These are phyloP conservation scores for Pochonia chlamydosporia DNA, from an alignment of 2,329 filamentous ascomycete species.

Conservation along the genomic window DNA sequence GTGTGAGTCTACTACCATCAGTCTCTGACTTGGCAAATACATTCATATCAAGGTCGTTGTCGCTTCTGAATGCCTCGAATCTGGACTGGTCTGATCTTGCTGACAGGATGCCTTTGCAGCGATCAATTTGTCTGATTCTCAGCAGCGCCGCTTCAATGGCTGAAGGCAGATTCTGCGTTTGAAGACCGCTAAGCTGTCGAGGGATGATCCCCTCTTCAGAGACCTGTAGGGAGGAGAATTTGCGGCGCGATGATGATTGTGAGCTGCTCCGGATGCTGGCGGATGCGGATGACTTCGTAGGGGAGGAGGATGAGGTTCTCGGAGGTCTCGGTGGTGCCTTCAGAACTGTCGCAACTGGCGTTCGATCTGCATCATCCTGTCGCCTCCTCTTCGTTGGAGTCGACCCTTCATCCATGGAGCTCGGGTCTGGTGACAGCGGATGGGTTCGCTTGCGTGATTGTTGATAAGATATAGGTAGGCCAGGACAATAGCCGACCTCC, in stretches of 20 bases:
- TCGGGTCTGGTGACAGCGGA: too few species aligned
- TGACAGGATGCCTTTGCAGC: neutral
- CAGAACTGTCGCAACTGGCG: too few species aligned
- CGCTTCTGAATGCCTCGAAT: neutral
- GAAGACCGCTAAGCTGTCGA: neutral
- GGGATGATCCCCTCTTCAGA: neutral
- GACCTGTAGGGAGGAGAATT: neutral
- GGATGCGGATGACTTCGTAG: too few species aligned
- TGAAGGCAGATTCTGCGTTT: neutral
- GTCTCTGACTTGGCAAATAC: neutral
- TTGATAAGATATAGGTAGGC: too few species aligned
- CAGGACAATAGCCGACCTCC: too few species aligned
- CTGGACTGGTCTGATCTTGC: neutral
- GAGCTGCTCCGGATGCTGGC: too few species aligned
- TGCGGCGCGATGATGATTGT: neutral
- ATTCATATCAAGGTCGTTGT: neutral
- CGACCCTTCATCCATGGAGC: too few species aligned
- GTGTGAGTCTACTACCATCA: neutral
- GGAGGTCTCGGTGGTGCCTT: too few species aligned
- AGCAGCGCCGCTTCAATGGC: neutral
- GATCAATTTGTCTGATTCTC: neutral
- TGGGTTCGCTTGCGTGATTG: too few species aligned
- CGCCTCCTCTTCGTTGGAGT: too few species aligned
- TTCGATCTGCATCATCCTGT: too few species aligned
- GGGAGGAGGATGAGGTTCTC: too few species aligned